A percentile compares a stretch with the other conserved stretches of the same genome.
Conservation (phyloP, 805 yeast species). For the Phaffomyces thermotolerans region DNA sequence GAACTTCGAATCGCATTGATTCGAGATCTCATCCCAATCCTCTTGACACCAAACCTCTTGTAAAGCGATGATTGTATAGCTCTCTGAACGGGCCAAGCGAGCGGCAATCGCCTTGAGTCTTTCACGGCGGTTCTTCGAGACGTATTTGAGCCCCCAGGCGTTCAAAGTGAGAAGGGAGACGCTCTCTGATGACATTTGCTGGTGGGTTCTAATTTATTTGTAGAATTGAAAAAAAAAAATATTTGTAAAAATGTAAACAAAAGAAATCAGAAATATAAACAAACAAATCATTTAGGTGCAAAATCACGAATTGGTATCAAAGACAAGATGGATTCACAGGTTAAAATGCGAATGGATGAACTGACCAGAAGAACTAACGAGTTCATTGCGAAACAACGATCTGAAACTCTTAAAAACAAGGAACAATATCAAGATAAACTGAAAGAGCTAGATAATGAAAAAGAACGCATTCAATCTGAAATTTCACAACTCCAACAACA, state of each 20-base stretch:
- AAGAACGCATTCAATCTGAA: constrained; percentile 7
- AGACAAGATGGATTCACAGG: not conserved
- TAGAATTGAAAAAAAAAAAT: no score
- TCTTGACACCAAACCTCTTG: constrained; percentile 90
- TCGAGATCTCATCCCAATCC: constrained; percentile 67
- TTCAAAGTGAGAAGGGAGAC: constrained; percentile 61
- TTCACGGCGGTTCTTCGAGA: constrained; percentile 60
- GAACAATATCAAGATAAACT: not conserved
- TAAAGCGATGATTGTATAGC: constrained; percentile 75
- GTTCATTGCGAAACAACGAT: not conserved
- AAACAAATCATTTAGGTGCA: not conserved
- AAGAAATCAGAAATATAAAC: not conserved
- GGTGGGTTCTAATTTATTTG: no score
- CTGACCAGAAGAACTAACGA: not conserved
- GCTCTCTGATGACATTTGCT: not conserved
- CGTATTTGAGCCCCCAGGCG: constrained; percentile 85
- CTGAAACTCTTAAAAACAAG: not conserved
- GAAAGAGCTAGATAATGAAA: constrained; percentile 1
- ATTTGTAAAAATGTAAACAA: not conserved
- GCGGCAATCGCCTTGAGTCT: constrained; percentile 68
- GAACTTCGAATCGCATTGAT: constrained; percentile 36
- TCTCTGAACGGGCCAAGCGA: constrained; percentile 44
- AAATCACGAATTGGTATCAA: not conserved
- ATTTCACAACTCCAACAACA: not conserved
- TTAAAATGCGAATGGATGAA: not conserved